Conservation (phyloP, 2,329 filamentous ascomycete genomes). For the Diaporthe longicolla region DNA sequence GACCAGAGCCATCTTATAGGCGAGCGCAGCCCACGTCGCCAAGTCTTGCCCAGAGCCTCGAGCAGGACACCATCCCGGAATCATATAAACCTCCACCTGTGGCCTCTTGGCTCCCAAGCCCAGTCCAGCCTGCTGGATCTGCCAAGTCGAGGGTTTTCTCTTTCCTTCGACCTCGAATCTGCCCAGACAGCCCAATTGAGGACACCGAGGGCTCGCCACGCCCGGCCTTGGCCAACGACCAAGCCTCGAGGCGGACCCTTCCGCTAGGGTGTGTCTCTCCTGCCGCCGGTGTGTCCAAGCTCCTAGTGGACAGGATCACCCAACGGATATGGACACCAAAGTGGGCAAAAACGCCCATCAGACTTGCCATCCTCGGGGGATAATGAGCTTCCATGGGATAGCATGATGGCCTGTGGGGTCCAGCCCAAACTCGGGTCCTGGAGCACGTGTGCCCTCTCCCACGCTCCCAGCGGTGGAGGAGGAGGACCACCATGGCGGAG, state of each 20-base stretch:
- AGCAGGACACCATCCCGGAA: conserved; percentile 8
- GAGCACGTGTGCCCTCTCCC: not conserved
- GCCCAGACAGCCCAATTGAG: conserved; percentile 7
- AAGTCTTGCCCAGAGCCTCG: conserved; percentile 35
- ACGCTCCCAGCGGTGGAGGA: not conserved
- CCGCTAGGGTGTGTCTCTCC: conserved; percentile 24
- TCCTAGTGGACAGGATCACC: conserved; percentile 12
- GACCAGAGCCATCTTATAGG: conserved; percentile 34
- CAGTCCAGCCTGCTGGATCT: conserved; percentile 14
- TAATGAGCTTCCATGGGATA: not conserved
- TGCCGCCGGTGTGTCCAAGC: conserved; percentile 7
- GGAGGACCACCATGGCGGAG: not conserved
- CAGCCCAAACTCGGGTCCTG: conserved; percentile 19
- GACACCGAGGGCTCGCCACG: conserved; percentile 25
- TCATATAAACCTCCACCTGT: conserved; percentile 31
- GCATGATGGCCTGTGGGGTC: conserved; percentile 11
- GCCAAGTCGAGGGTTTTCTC: conserved; percentile 32
- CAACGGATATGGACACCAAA: conserved; percentile 15
- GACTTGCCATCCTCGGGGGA: conserved; percentile 20
- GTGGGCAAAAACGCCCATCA: conserved; percentile 22
- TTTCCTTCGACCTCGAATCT: not conserved
- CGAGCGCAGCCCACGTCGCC: conserved; percentile 24
- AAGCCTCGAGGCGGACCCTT: conserved; percentile 23
- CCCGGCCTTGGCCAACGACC: conserved; percentile 34
- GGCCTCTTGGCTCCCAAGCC: conserved; percentile 9